phyloP scores from a whole-genome alignment of 352 stramenopile species.

The Globisporangium emineosum region DNA sequence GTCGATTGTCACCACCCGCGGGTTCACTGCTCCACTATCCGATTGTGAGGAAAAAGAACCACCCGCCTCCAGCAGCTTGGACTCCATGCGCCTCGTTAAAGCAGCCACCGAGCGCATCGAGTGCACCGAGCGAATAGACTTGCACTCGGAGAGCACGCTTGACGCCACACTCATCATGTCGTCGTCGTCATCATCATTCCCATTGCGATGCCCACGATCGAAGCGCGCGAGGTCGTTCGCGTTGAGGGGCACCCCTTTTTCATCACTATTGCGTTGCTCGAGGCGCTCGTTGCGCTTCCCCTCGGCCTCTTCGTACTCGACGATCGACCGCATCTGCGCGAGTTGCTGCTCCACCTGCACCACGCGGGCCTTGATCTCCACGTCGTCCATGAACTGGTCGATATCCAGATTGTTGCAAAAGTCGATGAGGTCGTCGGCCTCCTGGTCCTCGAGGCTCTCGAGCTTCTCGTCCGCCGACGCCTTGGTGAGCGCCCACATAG shows the following conservation, averaged over 20 bases:
- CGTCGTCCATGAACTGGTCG: constrained; percentile 93
- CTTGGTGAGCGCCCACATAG: constrained; percentile 92
- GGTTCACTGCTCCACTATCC: constrained; percentile 43
- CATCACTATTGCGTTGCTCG: constrained; percentile 57
- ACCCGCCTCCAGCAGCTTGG: constrained; percentile 49
- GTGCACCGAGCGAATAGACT: constrained; percentile 84
- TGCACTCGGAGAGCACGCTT: constrained; percentile 81
- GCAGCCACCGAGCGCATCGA: constrained; percentile 75
- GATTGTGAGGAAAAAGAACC: neutral
- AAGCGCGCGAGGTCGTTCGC: constrained; percentile 55
- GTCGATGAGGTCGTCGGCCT: constrained; percentile 90
- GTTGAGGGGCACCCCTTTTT: constrained; percentile 49
- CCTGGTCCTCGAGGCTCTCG: constrained; percentile 66
- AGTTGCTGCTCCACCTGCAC: constrained; percentile 90
- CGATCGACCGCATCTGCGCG: constrained; percentile 82
- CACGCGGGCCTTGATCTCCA: constrained; percentile 80
- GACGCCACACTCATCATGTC: constrained; percentile 66
- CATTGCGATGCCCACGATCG: constrained; percentile 17
- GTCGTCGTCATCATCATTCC: constrained; percentile 41
- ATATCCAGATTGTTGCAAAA: constrained; percentile 94
- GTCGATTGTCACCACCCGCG: constrained; percentile 86
- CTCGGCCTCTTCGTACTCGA: constrained; percentile 72
- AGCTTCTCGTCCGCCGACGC: constrained; percentile 74
- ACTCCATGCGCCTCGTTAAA: constrained; percentile 68
- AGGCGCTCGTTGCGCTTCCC: constrained; percentile 83